phyloP scores from a whole-genome alignment of 1,284 basidiomycete species.

The Paramarasmius palmivorus region DNA sequence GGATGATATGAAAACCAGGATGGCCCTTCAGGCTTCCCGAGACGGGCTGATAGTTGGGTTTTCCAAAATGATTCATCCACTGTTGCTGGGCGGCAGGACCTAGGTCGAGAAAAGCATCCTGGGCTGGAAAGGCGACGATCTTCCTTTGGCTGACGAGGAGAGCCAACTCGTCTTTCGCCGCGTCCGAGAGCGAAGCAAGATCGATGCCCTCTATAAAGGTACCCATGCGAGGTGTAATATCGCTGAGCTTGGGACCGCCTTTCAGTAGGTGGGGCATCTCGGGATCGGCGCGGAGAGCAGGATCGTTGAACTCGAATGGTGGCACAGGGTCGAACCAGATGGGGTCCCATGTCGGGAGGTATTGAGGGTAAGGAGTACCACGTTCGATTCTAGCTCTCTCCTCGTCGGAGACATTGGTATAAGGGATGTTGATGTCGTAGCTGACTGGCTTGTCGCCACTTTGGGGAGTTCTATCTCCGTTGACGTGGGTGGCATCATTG shows the following conservation, averaged over 20 bases:
- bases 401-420: slow-evolving; percentile 14
- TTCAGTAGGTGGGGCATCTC: slow-evolving; percentile 15
- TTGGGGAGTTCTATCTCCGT: no score
- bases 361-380: slow-evolving; percentile 13
- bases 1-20: slow-evolving; percentile 23
- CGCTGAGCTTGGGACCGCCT: background rate
- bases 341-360: slow-evolving; percentile 21
- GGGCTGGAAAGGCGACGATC: slow-evolving; percentile 20
- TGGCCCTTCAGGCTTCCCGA: slow-evolving; percentile 19
- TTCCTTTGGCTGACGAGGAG: slow-evolving; percentile 20
- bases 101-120: slow-evolving; percentile 18
- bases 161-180: slow-evolving; percentile 21
- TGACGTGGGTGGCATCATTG: no score
- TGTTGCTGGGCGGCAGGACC: slow-evolving; percentile 18
- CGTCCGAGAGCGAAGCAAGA: slow-evolving; percentile 13
- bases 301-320: slow-evolving; percentile 18
- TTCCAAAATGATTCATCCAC: slow-evolving; percentile 23
- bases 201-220: slow-evolving; percentile 18
- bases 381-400: slow-evolving; percentile 9
- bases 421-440: slow-evolving; percentile 23
- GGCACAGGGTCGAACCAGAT: slow-evolving; percentile 20
- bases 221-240: slow-evolving; percentile 20
- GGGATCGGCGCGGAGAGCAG: slow-evolving; percentile 19
- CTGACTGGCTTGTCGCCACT: slow-evolving; percentile 11
- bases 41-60: slow-evolving; percentile 22